Conservation (phyloP, 1,284 basidiomycete genomes). For the Ustilago hordei region DNA sequence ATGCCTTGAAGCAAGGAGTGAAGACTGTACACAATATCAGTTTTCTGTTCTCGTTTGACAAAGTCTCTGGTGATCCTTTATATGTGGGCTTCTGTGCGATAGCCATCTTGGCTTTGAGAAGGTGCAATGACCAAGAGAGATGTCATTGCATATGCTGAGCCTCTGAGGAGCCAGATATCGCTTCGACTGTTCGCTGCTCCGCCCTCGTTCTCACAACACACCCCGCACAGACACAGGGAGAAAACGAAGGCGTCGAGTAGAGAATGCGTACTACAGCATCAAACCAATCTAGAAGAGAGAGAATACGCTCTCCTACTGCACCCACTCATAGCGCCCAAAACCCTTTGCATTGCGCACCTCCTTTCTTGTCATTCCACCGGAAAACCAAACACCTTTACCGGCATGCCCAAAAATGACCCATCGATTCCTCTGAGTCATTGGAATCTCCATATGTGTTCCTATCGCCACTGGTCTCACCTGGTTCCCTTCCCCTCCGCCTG, state of each 20-base stretch:
- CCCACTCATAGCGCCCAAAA: constrained; percentile 22
- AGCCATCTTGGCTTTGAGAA: neutral
- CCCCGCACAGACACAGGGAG: too few relatives aligned
- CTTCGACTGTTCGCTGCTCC: too few relatives aligned
- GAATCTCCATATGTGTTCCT: constrained; percentile 25
- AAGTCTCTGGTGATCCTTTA: neutral
- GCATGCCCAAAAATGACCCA: constrained; percentile 32
- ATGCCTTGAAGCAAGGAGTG: constrained; percentile 7
- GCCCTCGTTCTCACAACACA: too few relatives aligned
- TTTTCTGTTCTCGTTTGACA: neutral
- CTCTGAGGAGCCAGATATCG: too few relatives aligned
- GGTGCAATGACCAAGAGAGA: too few relatives aligned
- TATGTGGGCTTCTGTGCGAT: too few relatives aligned
- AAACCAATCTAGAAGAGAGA: too few relatives aligned
- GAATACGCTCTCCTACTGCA: neutral
- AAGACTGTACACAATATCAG: neutral
- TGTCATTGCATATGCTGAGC: too few relatives aligned
- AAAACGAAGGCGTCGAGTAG: too few relatives aligned
- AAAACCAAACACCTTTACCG: constrained; percentile 24
- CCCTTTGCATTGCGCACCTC: constrained; percentile 14
- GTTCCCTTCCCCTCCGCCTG: neutral
- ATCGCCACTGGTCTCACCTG: constrained; percentile 20
- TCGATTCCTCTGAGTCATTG: constrained; percentile 19
- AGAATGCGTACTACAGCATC: too few relatives aligned
- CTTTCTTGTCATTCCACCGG: constrained; percentile 19